Evolutionary conservation across 2,329 filamentous ascomycete species (phyloP).

Genomic region (Sclerotinia spermophila): DNA sequence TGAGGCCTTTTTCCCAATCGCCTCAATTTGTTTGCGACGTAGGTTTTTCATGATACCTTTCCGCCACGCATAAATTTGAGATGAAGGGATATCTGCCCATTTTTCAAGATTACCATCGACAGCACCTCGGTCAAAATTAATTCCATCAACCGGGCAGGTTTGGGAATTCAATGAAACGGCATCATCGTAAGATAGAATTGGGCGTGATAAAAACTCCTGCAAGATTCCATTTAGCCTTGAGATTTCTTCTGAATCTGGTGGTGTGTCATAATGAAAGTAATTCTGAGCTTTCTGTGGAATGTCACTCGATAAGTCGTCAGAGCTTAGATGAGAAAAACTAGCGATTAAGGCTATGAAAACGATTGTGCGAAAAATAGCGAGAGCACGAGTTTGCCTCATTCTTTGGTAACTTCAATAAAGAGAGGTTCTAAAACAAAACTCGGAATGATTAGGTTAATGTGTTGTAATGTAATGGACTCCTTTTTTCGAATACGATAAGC

Average conservation of each 20-base stretch:
- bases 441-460: neutral
- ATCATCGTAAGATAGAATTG: conserved; percentile 22
- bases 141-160: conserved; percentile 23
- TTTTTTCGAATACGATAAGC: neutral
- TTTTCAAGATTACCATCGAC: conserved; percentile 20
- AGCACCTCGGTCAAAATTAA: conserved; percentile 22
- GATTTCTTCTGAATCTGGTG: neutral
- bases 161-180: conserved; percentile 20
- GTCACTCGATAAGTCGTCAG: neutral
- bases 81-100: conserved; percentile 23
- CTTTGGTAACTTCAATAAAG: neutral
- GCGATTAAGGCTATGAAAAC: neutral
- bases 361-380: neutral
- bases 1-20: conserved; percentile 8
- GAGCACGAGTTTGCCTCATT: conserved; percentile 6
- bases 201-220: conserved; percentile 14
- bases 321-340: conserved; percentile 2
- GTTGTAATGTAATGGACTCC: neutral
- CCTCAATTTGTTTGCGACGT: conserved; percentile 8
- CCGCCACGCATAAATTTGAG: conserved; percentile 24
- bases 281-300: conserved; percentile 8
- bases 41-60: conserved; percentile 21
- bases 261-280: conserved; percentile 2
- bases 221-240: conserved; percentile 10
- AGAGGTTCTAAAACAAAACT: neutral